Conservation (phyloP, 768 basidiomycete species). For the Trametopsis cervina region DNA sequence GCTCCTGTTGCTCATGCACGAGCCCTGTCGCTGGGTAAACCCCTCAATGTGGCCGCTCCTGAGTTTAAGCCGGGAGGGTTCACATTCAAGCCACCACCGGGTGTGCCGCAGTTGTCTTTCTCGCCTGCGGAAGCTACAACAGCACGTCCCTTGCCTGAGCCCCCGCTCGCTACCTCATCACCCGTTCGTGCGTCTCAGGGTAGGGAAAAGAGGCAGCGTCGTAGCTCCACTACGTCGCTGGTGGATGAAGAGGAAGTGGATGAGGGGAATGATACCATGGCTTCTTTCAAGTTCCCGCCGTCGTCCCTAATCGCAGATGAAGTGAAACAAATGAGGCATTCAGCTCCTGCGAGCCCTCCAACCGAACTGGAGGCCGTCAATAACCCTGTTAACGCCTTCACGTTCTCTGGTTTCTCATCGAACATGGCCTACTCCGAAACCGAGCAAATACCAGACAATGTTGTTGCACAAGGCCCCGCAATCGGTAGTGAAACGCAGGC, state of each 20-base stretch:
- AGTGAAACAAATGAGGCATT: constrained; percentile 41
- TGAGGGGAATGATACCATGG: constrained; percentile 43
- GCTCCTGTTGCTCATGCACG: constrained; percentile 27
- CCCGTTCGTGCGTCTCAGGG: constrained; percentile 48
- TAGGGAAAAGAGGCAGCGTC: constrained; percentile 71
- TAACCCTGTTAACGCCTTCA: constrained; percentile 40
- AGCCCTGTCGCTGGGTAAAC: constrained; percentile 47
- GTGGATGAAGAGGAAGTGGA: constrained; percentile 18
- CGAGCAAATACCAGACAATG: constrained; percentile 20
- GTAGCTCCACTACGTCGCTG: constrained; percentile 34
- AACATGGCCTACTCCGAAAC: constrained; percentile 2
- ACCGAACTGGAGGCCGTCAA: constrained; percentile 29
- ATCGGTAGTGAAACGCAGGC: constrained; percentile 13
- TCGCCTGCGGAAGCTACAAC: constrained; percentile 19
- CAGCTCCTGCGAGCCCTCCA: constrained; percentile 33
- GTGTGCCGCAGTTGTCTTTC: constrained; percentile 52
- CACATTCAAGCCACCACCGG: constrained; percentile 68
- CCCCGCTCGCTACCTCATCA: constrained; percentile 22
- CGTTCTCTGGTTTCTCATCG: constrained; percentile 55
- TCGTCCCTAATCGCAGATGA: constrained; percentile 31
- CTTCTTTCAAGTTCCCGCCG: constrained; percentile 72
- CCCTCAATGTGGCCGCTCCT: constrained; percentile 71
- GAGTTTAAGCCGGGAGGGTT: constrained; percentile 79
- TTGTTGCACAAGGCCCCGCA: constrained; percentile 14
- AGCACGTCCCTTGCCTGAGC: constrained; percentile 34